phyloP scores from a whole-genome alignment of 768 basidiomycete species.

The Mrakia frigida region DNA sequence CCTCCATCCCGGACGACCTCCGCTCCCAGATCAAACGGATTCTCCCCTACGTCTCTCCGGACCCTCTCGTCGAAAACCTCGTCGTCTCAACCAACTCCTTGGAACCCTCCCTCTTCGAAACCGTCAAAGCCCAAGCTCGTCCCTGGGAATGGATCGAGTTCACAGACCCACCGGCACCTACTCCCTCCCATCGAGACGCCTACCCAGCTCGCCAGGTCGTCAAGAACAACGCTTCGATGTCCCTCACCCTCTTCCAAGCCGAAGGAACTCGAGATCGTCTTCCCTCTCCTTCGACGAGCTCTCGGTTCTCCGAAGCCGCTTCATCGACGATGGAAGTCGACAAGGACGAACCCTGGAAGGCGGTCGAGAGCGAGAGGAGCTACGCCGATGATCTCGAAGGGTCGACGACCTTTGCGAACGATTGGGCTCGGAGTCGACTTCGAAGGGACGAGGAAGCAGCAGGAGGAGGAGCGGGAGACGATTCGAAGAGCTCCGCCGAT shows the following conservation, averaged over 20 bases:
- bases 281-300: not conserved
- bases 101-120: not conserved
- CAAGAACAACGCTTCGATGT: slow-evolving; percentile 11
- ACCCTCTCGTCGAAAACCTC: slow-evolving; percentile 14
- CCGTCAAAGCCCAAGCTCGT: not conserved
- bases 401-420: slow-evolving; percentile 12
- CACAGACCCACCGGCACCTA: slow-evolving; percentile 8
- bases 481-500: not conserved
- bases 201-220: slow-evolving; percentile 2
- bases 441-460: too few relatives aligned
- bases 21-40: slow-evolving; percentile 10
- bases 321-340: not conserved
- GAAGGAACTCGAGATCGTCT: slow-evolving; percentile 25
- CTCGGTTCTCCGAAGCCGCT: not conserved
- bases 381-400: slow-evolving; percentile 30
- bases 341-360: slow-evolving; percentile 1
- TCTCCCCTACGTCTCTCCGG: slow-evolving; percentile 2
- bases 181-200: slow-evolving; percentile 13
- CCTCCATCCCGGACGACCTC: slow-evolving; percentile 19
- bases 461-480: not conserved
- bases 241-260: slow-evolving; percentile 16
- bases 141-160: slow-evolving; percentile 31
- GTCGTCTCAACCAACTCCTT: not conserved
- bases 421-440: slow-evolving; percentile 13
- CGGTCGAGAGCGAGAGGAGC: slow-evolving; percentile 15